A percentile compares a stretch with the other conserved stretches of the same genome.
Evolutionary conservation across 495 filamentous ascomycete species (phyloP).

Genomic region (Xylaria nigripes): DNA sequence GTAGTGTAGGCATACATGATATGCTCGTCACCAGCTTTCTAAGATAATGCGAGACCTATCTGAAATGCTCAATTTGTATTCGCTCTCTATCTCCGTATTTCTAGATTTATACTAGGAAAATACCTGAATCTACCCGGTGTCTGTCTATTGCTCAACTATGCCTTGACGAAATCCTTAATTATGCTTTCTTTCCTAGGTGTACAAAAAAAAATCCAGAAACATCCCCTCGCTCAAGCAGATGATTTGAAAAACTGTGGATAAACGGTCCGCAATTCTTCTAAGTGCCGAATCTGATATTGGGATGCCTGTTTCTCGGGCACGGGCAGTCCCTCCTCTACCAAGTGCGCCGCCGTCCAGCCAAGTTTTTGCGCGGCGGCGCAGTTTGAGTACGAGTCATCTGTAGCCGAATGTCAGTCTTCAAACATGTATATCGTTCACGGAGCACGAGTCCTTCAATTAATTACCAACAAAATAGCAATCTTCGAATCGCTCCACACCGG

Average conservation of each 20-base stretch:
- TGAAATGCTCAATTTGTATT: no score
- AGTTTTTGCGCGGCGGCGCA: conserved; percentile 59
- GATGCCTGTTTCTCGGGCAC: conserved; percentile 52
- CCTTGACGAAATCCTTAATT: no score
- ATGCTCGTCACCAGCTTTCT: no score
- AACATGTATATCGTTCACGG: conserved; percentile 2
- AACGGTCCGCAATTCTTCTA: conserved; percentile 61
- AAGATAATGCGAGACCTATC: no score
- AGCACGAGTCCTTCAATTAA: conserved; percentile 22
- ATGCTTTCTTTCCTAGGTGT: background rate
- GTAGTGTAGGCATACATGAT: background rate
- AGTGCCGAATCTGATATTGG: conserved; percentile 57
- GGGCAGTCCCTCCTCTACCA: conserved; percentile 64
- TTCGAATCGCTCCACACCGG: conserved; percentile 46
- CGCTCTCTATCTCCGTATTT: background rate
- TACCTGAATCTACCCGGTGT: background rate
- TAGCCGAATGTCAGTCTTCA: conserved; percentile 7
- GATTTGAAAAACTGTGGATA: conserved; percentile 75
- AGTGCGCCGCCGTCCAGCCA: conserved; percentile 73
- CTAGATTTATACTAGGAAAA: background rate
- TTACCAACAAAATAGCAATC: conserved; percentile 82
- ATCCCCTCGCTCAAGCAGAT: background rate
- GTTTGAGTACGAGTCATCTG: conserved; percentile 79
- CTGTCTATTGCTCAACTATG: background rate
- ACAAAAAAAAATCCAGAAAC: background rate